A percentile compares a stretch with the other conserved stretches of the same genome.
Evolutionary conservation across 129 eudicot genomes (phyloP).

Genomic region (Glebionis coronaria): DNA sequence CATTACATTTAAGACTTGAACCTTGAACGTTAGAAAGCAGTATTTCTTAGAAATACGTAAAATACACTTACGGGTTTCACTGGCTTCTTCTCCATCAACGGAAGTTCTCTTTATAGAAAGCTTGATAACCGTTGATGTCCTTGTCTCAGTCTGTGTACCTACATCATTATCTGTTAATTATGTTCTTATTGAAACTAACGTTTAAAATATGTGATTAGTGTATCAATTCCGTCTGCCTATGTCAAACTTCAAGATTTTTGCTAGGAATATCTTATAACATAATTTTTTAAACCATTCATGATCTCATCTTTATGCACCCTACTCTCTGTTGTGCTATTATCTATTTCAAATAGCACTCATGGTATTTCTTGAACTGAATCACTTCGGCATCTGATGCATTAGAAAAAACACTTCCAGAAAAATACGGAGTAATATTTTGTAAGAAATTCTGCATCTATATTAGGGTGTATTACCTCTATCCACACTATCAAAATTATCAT

Average conservation of each 20-base stretch:
- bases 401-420: neutral
- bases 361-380: constrained; percentile 44
- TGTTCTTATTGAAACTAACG: neutral
- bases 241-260: constrained; percentile 44
- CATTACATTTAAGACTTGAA: neutral
- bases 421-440: neutral
- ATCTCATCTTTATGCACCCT: constrained; percentile 33
- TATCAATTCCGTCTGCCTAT: constrained; percentile 22
- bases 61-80: constrained; percentile 47
- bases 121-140: constrained; percentile 64
- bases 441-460: neutral
- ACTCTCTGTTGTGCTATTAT: constrained; percentile 30
- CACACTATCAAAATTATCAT: constrained; percentile 63
- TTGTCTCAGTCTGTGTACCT: constrained; percentile 50
- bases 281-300: constrained; percentile 44
- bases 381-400: constrained; percentile 45
- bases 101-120: constrained; percentile 70
- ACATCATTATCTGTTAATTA: constrained; percentile 7
- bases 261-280: constrained; percentile 38
- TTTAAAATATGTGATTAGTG: neutral
- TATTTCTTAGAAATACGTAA: neutral
- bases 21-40: neutral
- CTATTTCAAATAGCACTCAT: constrained; percentile 37
- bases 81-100: constrained; percentile 62
- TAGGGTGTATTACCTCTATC: constrained; percentile 56